A percentile compares a stretch with the other conserved stretches of the same genome.
These are phyloP conservation scores for Yamadazyma kitorensis DNA, from an alignment of 805 yeast genomes.

Conservation along the genomic window DNA sequence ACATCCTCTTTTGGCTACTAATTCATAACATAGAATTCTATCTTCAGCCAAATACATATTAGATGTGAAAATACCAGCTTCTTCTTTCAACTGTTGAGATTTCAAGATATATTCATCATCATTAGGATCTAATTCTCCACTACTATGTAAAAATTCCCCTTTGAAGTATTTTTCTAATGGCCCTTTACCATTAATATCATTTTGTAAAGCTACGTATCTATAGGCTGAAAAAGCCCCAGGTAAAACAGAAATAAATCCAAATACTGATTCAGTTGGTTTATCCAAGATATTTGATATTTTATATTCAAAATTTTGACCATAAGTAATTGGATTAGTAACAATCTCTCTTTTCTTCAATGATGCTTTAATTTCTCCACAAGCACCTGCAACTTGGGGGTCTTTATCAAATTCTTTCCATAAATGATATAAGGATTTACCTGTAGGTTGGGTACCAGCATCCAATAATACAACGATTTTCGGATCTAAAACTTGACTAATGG, in stretches of 20 bases:
- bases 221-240: slow-evolving; percentile 73
- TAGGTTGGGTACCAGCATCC: slow-evolving; percentile 67
- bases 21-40: slow-evolving; percentile 63
- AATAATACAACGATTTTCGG: slow-evolving; percentile 57
- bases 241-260: slow-evolving; percentile 62
- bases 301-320: slow-evolving; percentile 65
- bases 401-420: slow-evolving; percentile 63
- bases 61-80: slow-evolving; percentile 57
- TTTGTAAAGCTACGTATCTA: slow-evolving; percentile 55
- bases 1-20: slow-evolving; percentile 54
- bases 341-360: slow-evolving; percentile 46
- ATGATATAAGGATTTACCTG: slow-evolving; percentile 52
- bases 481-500: slow-evolving; percentile 53
- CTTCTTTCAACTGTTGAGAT: slow-evolving; percentile 33
- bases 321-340: slow-evolving; percentile 58
- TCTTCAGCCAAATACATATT: slow-evolving; percentile 73
- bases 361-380: slow-evolving; percentile 71
- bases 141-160: slow-evolving; percentile 57
- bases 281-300: slow-evolving; percentile 66
- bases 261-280: slow-evolving; percentile 62
- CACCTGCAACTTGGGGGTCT: slow-evolving; percentile 62
- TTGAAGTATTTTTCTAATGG: slow-evolving; percentile 67
- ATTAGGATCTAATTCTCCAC: slow-evolving; percentile 59
- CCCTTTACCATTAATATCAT: slow-evolving; percentile 50
- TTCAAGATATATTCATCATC: slow-evolving; percentile 46